Evolutionary conservation across 148 eudicot genomes (phyloP).

Genomic region (Chenopodium berlandieri): DNA sequence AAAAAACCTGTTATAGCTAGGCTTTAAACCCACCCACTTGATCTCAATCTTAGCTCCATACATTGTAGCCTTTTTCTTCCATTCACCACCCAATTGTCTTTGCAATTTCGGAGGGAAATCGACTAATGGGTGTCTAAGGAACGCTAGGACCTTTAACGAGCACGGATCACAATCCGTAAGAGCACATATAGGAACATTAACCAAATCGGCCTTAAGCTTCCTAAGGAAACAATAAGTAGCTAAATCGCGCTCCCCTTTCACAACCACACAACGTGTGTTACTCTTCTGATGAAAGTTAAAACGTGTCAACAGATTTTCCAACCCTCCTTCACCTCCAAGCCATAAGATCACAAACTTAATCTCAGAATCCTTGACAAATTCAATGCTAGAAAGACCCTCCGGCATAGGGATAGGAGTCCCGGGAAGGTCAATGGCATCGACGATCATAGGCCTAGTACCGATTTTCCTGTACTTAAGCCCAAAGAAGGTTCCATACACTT

Average conservation of each 20-base stretch:
- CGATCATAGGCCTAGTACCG: not conserved
- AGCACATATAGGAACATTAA: not conserved
- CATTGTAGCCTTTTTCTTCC: conserved; percentile 6
- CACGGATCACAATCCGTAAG: conserved; percentile 11
- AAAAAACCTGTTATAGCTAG: conserved; percentile 7
- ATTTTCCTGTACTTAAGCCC: not conserved
- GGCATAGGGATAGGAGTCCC: conserved; percentile 1
- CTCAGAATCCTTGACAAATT: not conserved
- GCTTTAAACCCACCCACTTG: conserved; percentile 8
- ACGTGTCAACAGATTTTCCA: not conserved
- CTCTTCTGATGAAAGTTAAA: conserved; percentile 1
- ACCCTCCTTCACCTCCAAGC: conserved; percentile 7
- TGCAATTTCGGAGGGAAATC: conserved; percentile 8
- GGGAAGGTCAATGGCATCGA: conserved; percentile 5
- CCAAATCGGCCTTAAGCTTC: conserved; percentile 10
- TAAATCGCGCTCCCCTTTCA: conserved; percentile 6
- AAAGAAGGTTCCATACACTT: not conserved
- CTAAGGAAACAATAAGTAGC: conserved; percentile 10
- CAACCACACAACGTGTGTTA: conserved; percentile 1
- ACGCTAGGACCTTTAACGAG: conserved; percentile 11
- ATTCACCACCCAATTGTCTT: conserved; percentile 1
- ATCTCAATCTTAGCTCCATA: conserved; percentile 9
- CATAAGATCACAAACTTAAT: conserved; percentile 4
- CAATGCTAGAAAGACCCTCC: not conserved
- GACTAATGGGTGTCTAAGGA: conserved; percentile 7